A percentile compares a stretch with the other conserved stretches of the same genome.
phyloP scores from a whole-genome alignment of 1,284 basidiomycete species.

The Cronartium quercuum region DNA sequence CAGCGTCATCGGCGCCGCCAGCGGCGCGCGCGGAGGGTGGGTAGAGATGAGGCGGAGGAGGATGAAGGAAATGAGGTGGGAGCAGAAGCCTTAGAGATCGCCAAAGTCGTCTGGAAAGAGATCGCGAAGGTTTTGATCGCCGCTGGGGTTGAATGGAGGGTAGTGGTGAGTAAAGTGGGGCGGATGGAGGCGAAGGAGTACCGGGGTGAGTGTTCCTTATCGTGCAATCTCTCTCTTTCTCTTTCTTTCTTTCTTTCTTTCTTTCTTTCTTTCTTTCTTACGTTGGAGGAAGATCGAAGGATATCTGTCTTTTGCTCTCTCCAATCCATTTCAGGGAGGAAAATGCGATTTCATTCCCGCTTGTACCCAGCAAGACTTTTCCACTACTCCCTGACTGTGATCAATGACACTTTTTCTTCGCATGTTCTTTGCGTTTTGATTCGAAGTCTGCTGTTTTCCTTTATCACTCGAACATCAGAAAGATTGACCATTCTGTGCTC shows the following conservation, averaged over 20 bases:
- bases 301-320: too few species aligned
- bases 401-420: neutral
- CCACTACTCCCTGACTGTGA: too few species aligned
- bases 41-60: neutral
- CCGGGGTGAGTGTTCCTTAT: neutral
- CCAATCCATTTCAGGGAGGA: too few species aligned
- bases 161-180: slow-evolving; percentile 31
- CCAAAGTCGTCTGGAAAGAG: slow-evolving; percentile 2
- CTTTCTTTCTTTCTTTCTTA: neutral
- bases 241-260: neutral
- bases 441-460: neutral
- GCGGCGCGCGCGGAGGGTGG: neutral
- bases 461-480: neutral
- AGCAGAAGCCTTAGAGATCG: neutral
- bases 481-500: neutral
- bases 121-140: neutral
- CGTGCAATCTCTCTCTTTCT: neutral
- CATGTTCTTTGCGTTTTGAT: neutral
- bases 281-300: too few species aligned
- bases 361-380: too few species aligned
- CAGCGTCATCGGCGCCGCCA: neutral
- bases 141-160: slow-evolving; percentile 27
- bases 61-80: neutral
- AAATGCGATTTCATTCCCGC: too few species aligned
- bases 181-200: slow-evolving; percentile 10